Percentiles rank a stretch among this genome's conserved stretches.
Evolutionary conservation across 345 rosid species (phyloP).

Genomic region (Arabidopsis arenosa): DNA sequence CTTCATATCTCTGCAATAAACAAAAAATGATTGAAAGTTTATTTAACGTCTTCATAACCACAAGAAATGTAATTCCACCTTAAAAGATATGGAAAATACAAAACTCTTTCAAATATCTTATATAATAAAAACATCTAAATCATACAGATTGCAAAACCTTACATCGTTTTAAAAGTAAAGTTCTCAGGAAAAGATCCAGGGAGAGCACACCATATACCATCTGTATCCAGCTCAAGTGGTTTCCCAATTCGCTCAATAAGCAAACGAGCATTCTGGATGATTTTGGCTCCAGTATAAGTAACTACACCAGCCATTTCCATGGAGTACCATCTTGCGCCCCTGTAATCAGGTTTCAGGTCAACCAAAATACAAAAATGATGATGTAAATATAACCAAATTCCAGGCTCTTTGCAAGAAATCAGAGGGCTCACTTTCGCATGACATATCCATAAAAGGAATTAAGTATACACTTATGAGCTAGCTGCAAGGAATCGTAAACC

Average conservation of each 20-base stretch:
- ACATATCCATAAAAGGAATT: conserved; percentile 99
- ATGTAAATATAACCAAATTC: conserved; percentile 21
- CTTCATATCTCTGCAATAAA: conserved; percentile 69
- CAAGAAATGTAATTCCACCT: conserved; percentile 24
- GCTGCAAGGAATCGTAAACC: conserved; percentile 94
- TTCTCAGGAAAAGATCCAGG: conserved; percentile 98
- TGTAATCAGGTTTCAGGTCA: conserved; percentile 45
- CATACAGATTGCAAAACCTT: conserved; percentile 47
- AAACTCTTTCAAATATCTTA: neutral
- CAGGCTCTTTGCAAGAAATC: neutral
- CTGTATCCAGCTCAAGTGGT: conserved; percentile 98
- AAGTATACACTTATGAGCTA: conserved; percentile 93
- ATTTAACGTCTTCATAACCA: conserved; percentile 28
- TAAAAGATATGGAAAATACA: neutral
- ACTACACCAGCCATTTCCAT: conserved; percentile 99
- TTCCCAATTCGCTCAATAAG: conserved; percentile 95
- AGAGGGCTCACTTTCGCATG: conserved; percentile 86
- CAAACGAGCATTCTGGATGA: conserved; percentile 93
- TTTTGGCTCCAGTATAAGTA: conserved; percentile 98
- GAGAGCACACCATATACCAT: conserved; percentile 97
- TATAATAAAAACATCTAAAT: neutral
- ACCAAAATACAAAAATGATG: conserved; percentile 22
- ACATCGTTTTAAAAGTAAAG: conserved; percentile 89
- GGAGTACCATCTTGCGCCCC: conserved; percentile 99
- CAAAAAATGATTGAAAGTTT: conserved; percentile 33